Evolutionary conservation across 768 basidiomycete species (phyloP), one percentile per base, ranked within the genome.

Genomic region (Lepiota brunneoincarnata): DNA sequence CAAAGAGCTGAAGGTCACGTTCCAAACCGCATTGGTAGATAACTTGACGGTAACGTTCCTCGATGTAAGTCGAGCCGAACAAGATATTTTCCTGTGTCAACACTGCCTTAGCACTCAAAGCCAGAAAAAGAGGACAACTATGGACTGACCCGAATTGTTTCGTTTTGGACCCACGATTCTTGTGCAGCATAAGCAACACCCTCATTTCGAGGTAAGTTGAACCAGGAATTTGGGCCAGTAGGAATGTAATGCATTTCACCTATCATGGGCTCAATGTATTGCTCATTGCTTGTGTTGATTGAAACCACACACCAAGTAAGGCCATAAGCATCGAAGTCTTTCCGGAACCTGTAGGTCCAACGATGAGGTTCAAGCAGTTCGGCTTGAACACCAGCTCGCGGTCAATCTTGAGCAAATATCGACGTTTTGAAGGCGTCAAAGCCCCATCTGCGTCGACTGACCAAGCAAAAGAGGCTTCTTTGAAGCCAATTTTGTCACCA

Each of bases 111-210:
- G 18, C 26, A 1, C 38, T 15, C 28, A 21, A 37, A 43, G 17
- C 21, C 46, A 14, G 15, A 18, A 23, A 42, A 36, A 12, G 43
- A 14, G 10, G 35, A 9, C 31, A 36, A 26, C 15, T 9, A 40
- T 17, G 36, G 31, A 55, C 59, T 21, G 17, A 83, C 85, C 64
- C 69, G 74, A 54, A 89, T 86, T 0, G 86, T 89, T 59, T 86
- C 87, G 57, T 88, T 91, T 66, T 84, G 78, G 11, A 91, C 82
- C 89, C 88, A 93, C 1, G 86, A 81, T 64, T 90, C 87, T 64
- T 92, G 90, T 1, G 86, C 84, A 4, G 86, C 85, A 64, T 88
- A 91, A 3, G 87, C 83, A 23, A 93, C 77, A 7, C 88, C 87
- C 1, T 74, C 75, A 4, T 67, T 67, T 9, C 87, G 73, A 26